Conservation (phyloP, 139 green algal species). For the Closterium sp. region DNA sequence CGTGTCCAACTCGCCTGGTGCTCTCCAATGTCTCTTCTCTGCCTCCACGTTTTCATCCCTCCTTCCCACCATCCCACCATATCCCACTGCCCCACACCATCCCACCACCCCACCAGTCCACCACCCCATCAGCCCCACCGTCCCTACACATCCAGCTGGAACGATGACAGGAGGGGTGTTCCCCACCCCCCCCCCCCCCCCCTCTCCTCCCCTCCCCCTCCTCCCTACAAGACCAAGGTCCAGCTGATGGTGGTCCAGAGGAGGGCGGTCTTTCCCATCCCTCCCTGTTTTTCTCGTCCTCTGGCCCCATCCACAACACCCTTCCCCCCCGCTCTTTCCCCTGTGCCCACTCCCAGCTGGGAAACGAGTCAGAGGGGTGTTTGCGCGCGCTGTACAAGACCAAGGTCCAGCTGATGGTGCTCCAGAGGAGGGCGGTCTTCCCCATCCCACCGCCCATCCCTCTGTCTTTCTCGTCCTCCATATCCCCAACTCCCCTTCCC, state of each 20-base stretch:
- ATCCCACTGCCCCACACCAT: neutral
- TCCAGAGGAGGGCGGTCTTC: too few species aligned
- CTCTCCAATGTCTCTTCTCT: neutral
- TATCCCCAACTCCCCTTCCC: neutral
- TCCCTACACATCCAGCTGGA: too few species aligned
- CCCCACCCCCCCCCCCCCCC: neutral
- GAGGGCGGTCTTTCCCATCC: neutral
- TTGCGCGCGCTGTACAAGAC: neutral
- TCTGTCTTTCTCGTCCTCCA: neutral
- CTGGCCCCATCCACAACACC: too few species aligned
- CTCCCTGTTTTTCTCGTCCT: too few species aligned
- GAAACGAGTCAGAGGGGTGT: neutral
- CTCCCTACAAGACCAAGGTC: neutral
- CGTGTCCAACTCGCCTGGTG: neutral
- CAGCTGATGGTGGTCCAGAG: slow-evolving; percentile 11
- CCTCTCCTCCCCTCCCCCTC: neutral
- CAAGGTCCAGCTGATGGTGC: slow-evolving; percentile 7
- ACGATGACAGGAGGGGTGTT: neutral
- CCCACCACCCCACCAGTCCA: too few species aligned
- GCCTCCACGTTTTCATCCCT: neutral
- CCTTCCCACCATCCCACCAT: neutral
- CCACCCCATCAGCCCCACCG: too few species aligned
- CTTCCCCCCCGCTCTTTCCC: too few species aligned
- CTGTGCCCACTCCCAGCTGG: neutral
- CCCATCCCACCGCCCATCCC: too few species aligned